Conservation (phyloP, 2,329 filamentous ascomycete species). For the Fusarium duplospermum region DNA sequence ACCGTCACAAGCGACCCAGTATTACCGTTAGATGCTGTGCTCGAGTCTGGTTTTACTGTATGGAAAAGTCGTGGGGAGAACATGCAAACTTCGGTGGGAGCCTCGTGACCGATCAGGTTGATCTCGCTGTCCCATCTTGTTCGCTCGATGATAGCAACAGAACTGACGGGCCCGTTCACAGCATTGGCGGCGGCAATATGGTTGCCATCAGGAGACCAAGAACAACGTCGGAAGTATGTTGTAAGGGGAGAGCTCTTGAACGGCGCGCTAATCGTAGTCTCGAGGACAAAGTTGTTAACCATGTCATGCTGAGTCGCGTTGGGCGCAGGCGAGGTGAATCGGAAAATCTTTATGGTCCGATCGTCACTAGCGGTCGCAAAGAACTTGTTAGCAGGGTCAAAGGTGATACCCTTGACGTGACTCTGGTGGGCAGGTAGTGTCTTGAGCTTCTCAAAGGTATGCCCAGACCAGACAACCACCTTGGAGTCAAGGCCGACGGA, state of each 20-base stretch:
- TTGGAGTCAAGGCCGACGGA: constrained; percentile 98
- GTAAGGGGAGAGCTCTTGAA: constrained; percentile 94
- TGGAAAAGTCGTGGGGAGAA: constrained; percentile 94
- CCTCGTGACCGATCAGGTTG: constrained; percentile 96
- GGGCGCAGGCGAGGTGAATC: constrained; percentile 89
- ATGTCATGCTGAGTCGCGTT: constrained; percentile 96
- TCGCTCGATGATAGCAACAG: constrained; percentile 94
- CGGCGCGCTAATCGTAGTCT: constrained; percentile 88
- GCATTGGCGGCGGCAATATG: constrained; percentile 98
- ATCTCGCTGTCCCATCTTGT: constrained; percentile 96
- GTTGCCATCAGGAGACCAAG: constrained; percentile 97
- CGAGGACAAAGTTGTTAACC: constrained; percentile 94
- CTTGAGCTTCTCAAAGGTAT: constrained; percentile 98
- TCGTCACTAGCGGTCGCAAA: constrained; percentile 99
- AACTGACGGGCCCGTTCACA: constrained; percentile 96
- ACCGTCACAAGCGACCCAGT: constrained; percentile 79
- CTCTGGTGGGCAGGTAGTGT: constrained; percentile 92
- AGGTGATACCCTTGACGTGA: constrained; percentile 98
- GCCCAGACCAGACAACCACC: constrained; percentile 97
- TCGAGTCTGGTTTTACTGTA: constrained; percentile 71
- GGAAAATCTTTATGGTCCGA: constrained; percentile 94
- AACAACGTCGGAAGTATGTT: constrained; percentile 95
- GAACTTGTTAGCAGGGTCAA: constrained; percentile 98
- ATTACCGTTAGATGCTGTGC: constrained; percentile 58
- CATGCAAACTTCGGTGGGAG: constrained; percentile 95